These are phyloP conservation scores for Lolium rigidum DNA, from an alignment of 176 grass and related monocot genomes.

Conservation along the genomic window DNA sequence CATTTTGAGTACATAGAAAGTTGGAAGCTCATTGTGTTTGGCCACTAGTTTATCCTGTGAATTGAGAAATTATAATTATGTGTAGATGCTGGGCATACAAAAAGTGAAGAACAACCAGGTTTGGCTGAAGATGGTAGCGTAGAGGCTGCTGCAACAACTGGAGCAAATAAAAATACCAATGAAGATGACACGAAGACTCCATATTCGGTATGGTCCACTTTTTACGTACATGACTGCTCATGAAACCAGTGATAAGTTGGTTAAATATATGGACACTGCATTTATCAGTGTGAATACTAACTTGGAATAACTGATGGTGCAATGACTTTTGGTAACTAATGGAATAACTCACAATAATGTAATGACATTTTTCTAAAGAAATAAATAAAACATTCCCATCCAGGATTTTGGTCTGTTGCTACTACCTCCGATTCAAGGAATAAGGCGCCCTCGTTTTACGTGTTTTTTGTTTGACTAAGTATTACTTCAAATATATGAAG, in stretches of 20 bases:
- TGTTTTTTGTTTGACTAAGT: no score
- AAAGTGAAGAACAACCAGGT: constrained; percentile 66
- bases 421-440: no score
- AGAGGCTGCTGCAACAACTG: constrained; percentile 57
- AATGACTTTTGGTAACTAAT: neutral
- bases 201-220: constrained; percentile 57
- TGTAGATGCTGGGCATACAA: constrained; percentile 67
- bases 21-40: constrained; percentile 30
- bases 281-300: neutral
- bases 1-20: constrained; percentile 35
- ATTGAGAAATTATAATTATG: constrained; percentile 44
- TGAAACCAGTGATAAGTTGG: constrained; percentile 11
- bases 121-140: constrained; percentile 65
- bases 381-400: neutral
- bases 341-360: neutral
- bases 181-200: constrained; percentile 78
- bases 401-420: neutral
- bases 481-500: no score
- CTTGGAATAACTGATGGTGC: neutral
- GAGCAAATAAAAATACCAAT: constrained; percentile 65
- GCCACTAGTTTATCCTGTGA: neutral
- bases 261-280: constrained; percentile 8
- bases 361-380: neutral
- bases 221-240: neutral
- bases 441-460: no score